Base-by-base conservation (phyloP, 2,329 filamentous ascomycete species). In the Colletotrichum chlorophyti region DNA sequence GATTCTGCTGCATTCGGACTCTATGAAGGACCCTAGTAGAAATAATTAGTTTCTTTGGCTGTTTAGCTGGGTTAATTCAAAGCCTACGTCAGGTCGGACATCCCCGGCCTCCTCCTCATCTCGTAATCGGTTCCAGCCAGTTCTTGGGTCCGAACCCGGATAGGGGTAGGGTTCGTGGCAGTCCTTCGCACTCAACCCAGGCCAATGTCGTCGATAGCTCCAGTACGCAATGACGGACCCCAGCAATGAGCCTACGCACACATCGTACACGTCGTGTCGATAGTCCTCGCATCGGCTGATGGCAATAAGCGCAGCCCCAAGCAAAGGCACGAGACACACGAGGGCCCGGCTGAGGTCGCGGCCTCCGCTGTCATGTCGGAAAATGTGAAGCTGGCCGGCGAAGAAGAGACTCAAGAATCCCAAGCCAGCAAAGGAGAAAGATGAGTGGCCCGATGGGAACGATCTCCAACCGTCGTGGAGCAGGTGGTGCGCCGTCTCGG, bases 391-490 rank as follows among this genome's bases (percentile, higher is more conserved):
- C 70, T 90, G 87, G 4, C 89, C 89, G 2, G 87, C 86, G 24
- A 91, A 76, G 69, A 90, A 91, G 23, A 91, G 75, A 19, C 85
- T 82, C 15, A 93, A 74, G 68, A 91, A 95, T 3, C 91, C 91
- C 9, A 96, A 78, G 0, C 91, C 91, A 4, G 86, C 84, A 69
- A 95, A 96, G 1, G 90, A 83, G 69, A 93, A 93, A 59, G 87
- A 91, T 11, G 85, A 88, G 72, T 96, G 91, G 1, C 91, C 91
- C 2, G 86, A 90, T 1, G 91, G 91, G 65, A 95, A 96, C 19
- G 87, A 91, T 37, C 91, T 85, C 88, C 91, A 94, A 14, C 91
- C 91, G 66, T 96, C 91, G 63, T 95, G 89, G 4, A 96, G 80
- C 2, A 79, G 79, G 70, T 91, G 88, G 60, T 85, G 83, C 65